Evolutionary conservation across 352 stramenopile genomes (phyloP).

Genomic region (Globisporangium radiosum): DNA sequence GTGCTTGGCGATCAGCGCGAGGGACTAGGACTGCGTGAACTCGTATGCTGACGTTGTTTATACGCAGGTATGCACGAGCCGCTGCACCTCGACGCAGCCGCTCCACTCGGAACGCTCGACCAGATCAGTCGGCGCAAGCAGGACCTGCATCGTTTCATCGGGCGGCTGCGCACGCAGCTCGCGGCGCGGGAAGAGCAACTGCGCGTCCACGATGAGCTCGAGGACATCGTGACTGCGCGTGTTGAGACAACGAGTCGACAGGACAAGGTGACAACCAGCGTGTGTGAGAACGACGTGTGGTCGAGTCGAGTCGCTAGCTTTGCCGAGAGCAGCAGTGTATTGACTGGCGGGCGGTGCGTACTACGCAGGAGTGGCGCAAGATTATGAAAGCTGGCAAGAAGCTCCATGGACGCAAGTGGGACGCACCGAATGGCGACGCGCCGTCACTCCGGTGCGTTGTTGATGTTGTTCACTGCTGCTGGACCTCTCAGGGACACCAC

Average conservation of each 20-base stretch:
- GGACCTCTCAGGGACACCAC: not conserved
- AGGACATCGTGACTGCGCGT: constrained; percentile 53
- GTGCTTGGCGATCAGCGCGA: not conserved
- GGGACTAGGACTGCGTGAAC: not conserved
- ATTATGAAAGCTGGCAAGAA: constrained; percentile 62
- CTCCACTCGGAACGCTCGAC: constrained; percentile 21
- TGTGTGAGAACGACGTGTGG: not conserved
- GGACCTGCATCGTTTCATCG: constrained; percentile 55
- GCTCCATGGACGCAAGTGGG: constrained; percentile 60
- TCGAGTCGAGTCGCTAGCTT: too few species aligned
- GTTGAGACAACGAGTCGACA: constrained; percentile 39
- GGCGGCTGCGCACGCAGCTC: constrained; percentile 39
- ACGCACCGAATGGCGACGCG: constrained; percentile 23
- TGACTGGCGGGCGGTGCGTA: too few species aligned
- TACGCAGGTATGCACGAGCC: constrained; percentile 37
- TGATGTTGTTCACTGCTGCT: not conserved
- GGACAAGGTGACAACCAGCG: constrained; percentile 24
- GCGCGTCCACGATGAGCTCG: constrained; percentile 53
- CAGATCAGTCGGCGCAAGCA: constrained; percentile 60
- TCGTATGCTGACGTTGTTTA: not conserved
- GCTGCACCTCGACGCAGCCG: constrained; percentile 25
- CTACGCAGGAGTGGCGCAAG: constrained; percentile 46
- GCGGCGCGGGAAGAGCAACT: constrained; percentile 47
- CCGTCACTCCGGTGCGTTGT: constrained; percentile 32
- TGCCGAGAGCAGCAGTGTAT: too few species aligned